A percentile compares a stretch with the other conserved stretches of the same genome.
These are phyloP conservation scores for Alternaria conjuncta DNA, from an alignment of 2,329 filamentous ascomycete genomes.

Conservation along the genomic window DNA sequence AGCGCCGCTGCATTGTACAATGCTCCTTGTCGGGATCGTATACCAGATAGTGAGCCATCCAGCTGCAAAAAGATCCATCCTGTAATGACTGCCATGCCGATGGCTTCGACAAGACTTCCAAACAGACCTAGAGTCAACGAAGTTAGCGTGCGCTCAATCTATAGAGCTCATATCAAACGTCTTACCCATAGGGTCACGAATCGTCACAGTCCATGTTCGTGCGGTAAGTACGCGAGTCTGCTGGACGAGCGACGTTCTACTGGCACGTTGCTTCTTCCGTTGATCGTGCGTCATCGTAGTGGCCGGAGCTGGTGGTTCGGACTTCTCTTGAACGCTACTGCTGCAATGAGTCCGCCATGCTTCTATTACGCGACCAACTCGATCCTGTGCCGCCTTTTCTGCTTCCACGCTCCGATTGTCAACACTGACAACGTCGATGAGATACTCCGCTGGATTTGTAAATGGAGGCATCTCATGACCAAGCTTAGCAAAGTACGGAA, in stretches of 20 bases:
- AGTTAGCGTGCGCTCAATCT: neutral
- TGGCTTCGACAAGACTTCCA: constrained; percentile 71
- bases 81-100: constrained; percentile 72
- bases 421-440: constrained; percentile 76
- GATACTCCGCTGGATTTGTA: constrained; percentile 78
- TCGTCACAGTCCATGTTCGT: constrained; percentile 73
- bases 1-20: constrained; percentile 74
- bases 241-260: constrained; percentile 64
- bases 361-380: constrained; percentile 67
- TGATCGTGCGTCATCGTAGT: constrained; percentile 1
- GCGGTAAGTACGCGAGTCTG: constrained; percentile 71
- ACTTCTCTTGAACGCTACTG: constrained; percentile 21
- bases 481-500: constrained; percentile 68
- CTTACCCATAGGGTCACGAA: constrained; percentile 74
- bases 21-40: constrained; percentile 74
- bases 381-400: constrained; percentile 64
- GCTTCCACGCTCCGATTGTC: constrained; percentile 73
- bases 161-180: neutral
- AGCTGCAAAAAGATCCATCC: constrained; percentile 76
- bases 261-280: constrained; percentile 30
- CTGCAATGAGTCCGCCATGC: constrained; percentile 60
- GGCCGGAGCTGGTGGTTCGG: neutral
- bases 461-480: constrained; percentile 71
- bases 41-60: constrained; percentile 70
- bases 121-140: constrained; percentile 54